Conservation (phyloP, 345 rosid species). For the Dipteronia sinensis region DNA sequence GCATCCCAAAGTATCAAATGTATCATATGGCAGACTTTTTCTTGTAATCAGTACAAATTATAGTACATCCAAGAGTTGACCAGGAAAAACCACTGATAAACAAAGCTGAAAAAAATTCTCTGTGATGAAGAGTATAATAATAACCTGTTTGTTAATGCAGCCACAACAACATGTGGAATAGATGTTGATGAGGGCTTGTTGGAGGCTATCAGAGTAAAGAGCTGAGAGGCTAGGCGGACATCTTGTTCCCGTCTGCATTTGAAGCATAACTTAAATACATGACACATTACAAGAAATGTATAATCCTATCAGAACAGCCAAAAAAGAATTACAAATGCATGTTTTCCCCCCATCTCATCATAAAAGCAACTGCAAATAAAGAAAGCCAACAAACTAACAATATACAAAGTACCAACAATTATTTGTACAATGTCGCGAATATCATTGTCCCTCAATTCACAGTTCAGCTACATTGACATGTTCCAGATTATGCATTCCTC, state of each 20-base stretch:
- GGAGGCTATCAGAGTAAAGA: constrained; percentile 77
- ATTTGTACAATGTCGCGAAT: too few species aligned
- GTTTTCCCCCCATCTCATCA: background rate
- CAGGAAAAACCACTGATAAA: background rate
- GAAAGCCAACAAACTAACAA: background rate
- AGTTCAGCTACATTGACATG: background rate
- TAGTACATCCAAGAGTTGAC: background rate
- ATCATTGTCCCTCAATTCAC: too few species aligned
- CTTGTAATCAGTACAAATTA: background rate
- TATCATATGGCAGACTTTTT: background rate
- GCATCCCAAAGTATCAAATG: background rate
- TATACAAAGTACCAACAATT: background rate
- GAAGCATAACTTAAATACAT: constrained; percentile 11
- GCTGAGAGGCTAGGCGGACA: constrained; percentile 78
- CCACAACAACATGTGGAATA: constrained; percentile 58
- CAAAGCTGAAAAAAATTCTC: constrained; percentile 3
- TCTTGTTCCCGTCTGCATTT: constrained; percentile 77
- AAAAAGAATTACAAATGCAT: background rate
- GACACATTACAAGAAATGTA: background rate
- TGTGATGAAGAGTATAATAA: constrained; percentile 6
- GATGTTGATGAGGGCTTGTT: constrained; percentile 50
- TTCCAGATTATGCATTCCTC: too few species aligned
- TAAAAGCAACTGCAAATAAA: too few species aligned
- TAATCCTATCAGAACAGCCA: background rate
- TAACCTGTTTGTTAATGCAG: constrained; percentile 94